Base-by-base conservation (phyloP, 2,329 filamentous ascomycete genomes). In the Fusarium sp. region DNA sequence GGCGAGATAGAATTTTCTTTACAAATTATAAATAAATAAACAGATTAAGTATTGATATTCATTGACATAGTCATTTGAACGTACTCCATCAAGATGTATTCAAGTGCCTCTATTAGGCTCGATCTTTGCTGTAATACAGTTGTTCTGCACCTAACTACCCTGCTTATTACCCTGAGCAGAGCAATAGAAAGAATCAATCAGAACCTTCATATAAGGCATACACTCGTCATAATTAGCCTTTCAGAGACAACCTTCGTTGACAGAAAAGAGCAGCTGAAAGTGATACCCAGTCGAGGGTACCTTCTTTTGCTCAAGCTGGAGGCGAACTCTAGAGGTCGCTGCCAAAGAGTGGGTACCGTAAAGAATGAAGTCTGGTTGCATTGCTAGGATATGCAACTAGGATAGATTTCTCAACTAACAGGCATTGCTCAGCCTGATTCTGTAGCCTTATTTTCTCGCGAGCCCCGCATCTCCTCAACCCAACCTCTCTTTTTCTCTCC, bases 131-230 rank as follows among this genome's bases (percentile, higher is more conserved):
- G 16, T 33, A 7, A 64, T 64, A 26, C 68, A 71, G 9, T 68
- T 59, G 6, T 71, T 59, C 29, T 37, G 24, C 21, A 76, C 66
- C 18, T 16, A 44, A 6, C 75, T 73, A 21, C 74, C 76, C 52
- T 73, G 68, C 58, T 76, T 77, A 4, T 55, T 49, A 5, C 66
- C 60, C 29, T 65, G 59, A 1, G 61, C 68, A 2, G 47, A 43
- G 24, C 75, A 77, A 49, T 77, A 54, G 26, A 74, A 77, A 4
- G 60, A 61, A 53, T 77, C 72, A 9, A 71, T 69, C 1, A 59
- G 63, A n/a, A 74, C 57, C n/a, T 54, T 48, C 11, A 77, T 54
- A 53, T 77, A 76, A 9, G 65, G 49, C 60, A 68, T 57, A 55
- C 75, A 77, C 41, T 71, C 52, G 38, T 66, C 47, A 8, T 60